Base-by-base conservation (phyloP, 164 flowering plant genomes). In the Amborella trichopoda region DNA sequence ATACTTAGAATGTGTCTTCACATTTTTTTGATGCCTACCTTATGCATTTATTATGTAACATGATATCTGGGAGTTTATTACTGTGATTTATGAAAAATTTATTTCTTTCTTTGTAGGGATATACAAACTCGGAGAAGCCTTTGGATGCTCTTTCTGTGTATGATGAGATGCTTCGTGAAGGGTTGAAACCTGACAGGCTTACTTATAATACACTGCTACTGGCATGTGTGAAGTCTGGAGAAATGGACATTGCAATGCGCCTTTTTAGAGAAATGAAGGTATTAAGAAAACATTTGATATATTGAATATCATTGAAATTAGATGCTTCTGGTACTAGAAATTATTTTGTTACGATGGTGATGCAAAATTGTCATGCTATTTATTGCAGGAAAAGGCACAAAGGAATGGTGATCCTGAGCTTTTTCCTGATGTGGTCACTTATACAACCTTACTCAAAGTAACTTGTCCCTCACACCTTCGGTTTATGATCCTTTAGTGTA, bases 221-320 rank as follows among this genome's bases (percentile, higher is more conserved):
- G 53, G 87, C 78, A 48, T 75, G 80, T 54, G 73, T 73, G 23
- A 79, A 75, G 64, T 46, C 59, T 46, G 66, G 56, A 37, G 66
- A 72, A 9, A 53, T 82, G 69, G 79, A 68, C 48, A 36, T 61
- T 50, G 84, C 93, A 21, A 57, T 70, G 71, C 68, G 23, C 13
- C 59, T 75, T 40, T 65, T 70, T 36, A 62, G 68, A 55, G 68
- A 79, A 71, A 79, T 82, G 87, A 82, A 82, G 93, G 87, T 79
- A 62, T 33, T 70, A 57, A 56, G 65, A 60, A 60, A 61, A 67
- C 60, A 44, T 36, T 62, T 41, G 30, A 62, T 69, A 69, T n/a
- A n/a, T n/a, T n/a, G n/a, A n/a, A n/a, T n/a, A n/a, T n/a, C n/a
- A n/a, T n/a, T n/a, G n/a, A n/a, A n/a, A n/a, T n/a, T n/a, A n/a